These are phyloP conservation scores for Trypanosoma vivax DNA, from an alignment of 208 protist species.

Conservation along the genomic window DNA sequence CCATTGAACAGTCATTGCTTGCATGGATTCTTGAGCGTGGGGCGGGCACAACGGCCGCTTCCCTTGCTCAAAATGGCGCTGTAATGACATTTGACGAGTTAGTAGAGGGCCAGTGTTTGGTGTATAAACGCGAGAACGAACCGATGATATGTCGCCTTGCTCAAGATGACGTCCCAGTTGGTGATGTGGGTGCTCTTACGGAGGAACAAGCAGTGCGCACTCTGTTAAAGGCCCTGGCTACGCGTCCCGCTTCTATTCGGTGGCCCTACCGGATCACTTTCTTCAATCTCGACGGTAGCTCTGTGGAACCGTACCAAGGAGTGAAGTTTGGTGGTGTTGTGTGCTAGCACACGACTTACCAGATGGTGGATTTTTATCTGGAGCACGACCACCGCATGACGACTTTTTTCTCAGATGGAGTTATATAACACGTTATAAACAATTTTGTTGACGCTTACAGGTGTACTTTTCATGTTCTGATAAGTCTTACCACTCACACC, in stretches of 20 bases:
- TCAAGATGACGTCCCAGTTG: constrained; percentile 32
- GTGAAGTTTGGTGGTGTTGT: constrained; percentile 86
- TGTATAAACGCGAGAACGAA: constrained; percentile 38
- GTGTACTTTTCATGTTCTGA: no score
- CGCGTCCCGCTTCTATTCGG: constrained; percentile 46
- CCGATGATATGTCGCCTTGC: constrained; percentile 29
- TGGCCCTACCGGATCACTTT: constrained; percentile 77
- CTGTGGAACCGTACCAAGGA: constrained; percentile 70
- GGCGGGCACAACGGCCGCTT: constrained; percentile 63
- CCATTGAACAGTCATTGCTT: constrained; percentile 60
- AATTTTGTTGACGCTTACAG: no score
- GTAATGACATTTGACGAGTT: constrained; percentile 89
- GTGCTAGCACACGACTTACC: no score
- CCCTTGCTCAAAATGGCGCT: constrained; percentile 67
- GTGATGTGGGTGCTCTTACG: constrained; percentile 54
- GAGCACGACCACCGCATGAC: no score
- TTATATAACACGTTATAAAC: not conserved
- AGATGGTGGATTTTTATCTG: no score
- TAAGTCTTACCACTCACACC: no score
- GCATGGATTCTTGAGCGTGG: constrained; percentile 75
- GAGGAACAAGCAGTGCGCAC: constrained; percentile 74
- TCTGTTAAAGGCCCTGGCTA: constrained; percentile 51
- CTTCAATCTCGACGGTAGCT: constrained; percentile 81
- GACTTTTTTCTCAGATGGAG: no score
- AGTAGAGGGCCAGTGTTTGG: constrained; percentile 32